Conservation (phyloP, 768 basidiomycete species). For the Lentinula aciculospora region DNA sequence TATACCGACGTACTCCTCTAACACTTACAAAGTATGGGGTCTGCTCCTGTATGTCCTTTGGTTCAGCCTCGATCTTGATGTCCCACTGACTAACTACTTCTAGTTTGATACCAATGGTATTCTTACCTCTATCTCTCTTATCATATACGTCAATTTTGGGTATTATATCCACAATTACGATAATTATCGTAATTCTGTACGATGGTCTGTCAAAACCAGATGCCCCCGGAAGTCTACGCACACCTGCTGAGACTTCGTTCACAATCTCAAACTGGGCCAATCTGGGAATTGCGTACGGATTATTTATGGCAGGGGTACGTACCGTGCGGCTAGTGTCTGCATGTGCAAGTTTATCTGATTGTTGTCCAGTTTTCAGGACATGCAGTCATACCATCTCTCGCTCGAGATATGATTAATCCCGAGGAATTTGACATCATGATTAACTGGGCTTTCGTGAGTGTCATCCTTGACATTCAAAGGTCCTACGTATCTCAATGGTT, state of each 20-base stretch:
- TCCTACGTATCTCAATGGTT: neutral
- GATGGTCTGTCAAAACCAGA: conserved; percentile 75
- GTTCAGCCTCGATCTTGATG: neutral
- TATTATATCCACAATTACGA: conserved; percentile 69
- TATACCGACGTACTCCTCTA: conserved; percentile 58
- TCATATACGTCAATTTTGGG: conserved; percentile 88
- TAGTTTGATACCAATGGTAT: conserved; percentile 79
- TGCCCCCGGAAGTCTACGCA: conserved; percentile 77
- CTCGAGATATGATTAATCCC: conserved; percentile 85
- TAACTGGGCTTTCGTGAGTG: conserved; percentile 77
- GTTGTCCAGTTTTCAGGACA: conserved; percentile 76
- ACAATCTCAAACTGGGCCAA: conserved; percentile 46
- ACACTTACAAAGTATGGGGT: conserved; percentile 72
- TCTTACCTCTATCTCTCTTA: conserved; percentile 80
- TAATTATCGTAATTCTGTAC: conserved; percentile 72
- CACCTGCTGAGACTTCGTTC: conserved; percentile 63
- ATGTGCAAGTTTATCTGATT: neutral
- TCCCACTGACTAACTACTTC: conserved; percentile 2
- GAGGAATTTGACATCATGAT: conserved; percentile 76
- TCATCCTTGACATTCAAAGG: neutral
- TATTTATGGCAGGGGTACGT: conserved; percentile 88
- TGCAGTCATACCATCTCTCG: conserved; percentile 85
- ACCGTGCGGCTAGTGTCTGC: neutral
- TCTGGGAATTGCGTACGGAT: conserved; percentile 77
- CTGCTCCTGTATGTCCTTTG: conserved; percentile 53